These are phyloP conservation scores for Sporothrix curviconia DNA, from an alignment of 2,329 filamentous ascomycete species.

Conservation along the genomic window DNA sequence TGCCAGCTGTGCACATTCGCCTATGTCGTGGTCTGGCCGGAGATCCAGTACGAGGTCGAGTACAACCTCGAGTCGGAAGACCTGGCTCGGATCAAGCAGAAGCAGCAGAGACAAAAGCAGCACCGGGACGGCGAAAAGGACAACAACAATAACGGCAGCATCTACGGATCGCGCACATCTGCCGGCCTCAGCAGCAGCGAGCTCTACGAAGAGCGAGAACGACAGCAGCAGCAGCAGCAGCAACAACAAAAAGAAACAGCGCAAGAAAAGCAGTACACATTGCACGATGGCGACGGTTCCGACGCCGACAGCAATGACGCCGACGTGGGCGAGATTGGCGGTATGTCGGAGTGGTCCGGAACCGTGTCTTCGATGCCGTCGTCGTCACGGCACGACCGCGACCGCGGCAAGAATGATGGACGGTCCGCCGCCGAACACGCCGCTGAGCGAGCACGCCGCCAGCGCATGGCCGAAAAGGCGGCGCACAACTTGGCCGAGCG, in stretches of 20 bases:
- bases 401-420: background rate
- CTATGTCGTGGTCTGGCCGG: constrained; percentile 76
- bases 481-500: constrained; percentile 51
- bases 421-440: constrained; percentile 42
- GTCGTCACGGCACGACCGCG: constrained; percentile 3
- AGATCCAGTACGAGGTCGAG: constrained; percentile 76
- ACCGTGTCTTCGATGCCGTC: constrained; percentile 15
- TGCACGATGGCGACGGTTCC: constrained; percentile 14
- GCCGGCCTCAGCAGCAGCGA: background rate
- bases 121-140: constrained; percentile 16
- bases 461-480: constrained; percentile 50
- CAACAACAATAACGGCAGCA: no score
- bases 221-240: background rate
- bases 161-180: background rate
- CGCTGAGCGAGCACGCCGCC: constrained; percentile 55
- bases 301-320: constrained; percentile 12
- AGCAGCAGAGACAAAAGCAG: constrained; percentile 24
- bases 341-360: background rate
- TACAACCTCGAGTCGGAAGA: constrained; percentile 62
- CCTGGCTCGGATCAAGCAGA: constrained; percentile 32
- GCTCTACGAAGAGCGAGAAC: background rate
- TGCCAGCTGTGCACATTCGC: constrained; percentile 88
- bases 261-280: no score
- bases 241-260: background rate
- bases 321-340: background rate